Conservation (phyloP, 2,329 filamentous ascomycete genomes). For the Sporothrix variecibatus region DNA sequence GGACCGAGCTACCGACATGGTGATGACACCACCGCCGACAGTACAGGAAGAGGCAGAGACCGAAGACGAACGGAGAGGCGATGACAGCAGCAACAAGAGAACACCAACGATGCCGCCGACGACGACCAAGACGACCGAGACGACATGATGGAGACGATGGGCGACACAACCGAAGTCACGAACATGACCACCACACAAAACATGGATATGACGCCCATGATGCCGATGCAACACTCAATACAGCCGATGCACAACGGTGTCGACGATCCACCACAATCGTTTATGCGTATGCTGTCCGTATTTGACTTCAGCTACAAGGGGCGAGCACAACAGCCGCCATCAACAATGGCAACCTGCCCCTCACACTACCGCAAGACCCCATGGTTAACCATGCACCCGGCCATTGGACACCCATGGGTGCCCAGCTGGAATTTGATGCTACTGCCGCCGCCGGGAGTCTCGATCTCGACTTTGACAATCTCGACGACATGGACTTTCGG, state of each 20-base stretch:
- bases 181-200: background rate
- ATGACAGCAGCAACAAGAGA: no score
- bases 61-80: no score
- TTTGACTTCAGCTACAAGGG: conserved; percentile 1
- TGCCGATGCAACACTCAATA: background rate
- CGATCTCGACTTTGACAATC: background rate
- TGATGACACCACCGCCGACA: background rate
- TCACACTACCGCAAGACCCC: background rate
- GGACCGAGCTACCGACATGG: background rate
- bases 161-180: background rate
- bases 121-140: background rate
- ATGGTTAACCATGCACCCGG: background rate
- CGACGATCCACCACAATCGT: background rate
- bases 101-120: background rate
- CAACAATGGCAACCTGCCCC: background rate
- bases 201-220: background rate
- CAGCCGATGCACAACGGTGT: background rate
- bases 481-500: conserved; percentile 3
- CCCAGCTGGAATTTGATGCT: background rate
- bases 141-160: background rate
- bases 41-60: background rate
- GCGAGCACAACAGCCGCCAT: background rate
- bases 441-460: background rate
- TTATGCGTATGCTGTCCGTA: background rate
- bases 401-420: background rate